These are phyloP conservation scores for Geosiphon pyriformis DNA, from an alignment of 192 early-diverging fungal genomes.

Conservation along the genomic window DNA sequence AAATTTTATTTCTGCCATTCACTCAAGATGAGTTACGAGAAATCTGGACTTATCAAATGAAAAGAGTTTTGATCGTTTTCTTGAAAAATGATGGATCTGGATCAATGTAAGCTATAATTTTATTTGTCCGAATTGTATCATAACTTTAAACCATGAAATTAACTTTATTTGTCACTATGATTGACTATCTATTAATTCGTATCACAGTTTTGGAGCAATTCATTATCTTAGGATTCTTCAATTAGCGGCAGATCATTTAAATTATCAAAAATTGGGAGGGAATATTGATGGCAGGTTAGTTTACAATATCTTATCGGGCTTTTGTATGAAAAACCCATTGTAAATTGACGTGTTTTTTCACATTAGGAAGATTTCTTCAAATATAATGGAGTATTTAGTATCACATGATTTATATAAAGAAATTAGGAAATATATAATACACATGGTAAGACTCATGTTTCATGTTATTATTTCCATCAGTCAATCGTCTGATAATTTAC, in stretches of 20 bases:
- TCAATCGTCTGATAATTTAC: conserved; percentile 15
- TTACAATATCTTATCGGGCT: not conserved
- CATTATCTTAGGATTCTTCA: conserved; percentile 6
- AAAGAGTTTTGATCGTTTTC: conserved; percentile 11
- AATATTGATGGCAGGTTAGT: conserved; percentile 14
- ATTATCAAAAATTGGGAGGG: not conserved
- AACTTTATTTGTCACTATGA: not conserved
- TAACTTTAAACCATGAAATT: not conserved
- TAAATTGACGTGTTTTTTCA: not conserved
- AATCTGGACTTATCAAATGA: conserved; percentile 27
- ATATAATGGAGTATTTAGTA: not conserved
- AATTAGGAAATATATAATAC: not conserved
- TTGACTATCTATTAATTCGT: not conserved
- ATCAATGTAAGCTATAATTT: conserved; percentile 2
- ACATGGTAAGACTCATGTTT: not conserved
- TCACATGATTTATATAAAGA: not conserved
- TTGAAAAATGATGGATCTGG: conserved; percentile 10
- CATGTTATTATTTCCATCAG: not conserved
- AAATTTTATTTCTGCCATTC: conserved; percentile 18
- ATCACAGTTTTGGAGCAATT: not conserved
- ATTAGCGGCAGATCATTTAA: not conserved
- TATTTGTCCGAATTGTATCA: not conserved
- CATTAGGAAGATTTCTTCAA: not conserved
- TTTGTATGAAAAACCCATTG: not conserved
- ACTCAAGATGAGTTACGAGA: conserved; percentile 22